Percentiles rank a stretch among this genome's conserved stretches.
phyloP scores from a whole-genome alignment of 257 asterid species.

The Solanum pimpinellifolium region DNA sequence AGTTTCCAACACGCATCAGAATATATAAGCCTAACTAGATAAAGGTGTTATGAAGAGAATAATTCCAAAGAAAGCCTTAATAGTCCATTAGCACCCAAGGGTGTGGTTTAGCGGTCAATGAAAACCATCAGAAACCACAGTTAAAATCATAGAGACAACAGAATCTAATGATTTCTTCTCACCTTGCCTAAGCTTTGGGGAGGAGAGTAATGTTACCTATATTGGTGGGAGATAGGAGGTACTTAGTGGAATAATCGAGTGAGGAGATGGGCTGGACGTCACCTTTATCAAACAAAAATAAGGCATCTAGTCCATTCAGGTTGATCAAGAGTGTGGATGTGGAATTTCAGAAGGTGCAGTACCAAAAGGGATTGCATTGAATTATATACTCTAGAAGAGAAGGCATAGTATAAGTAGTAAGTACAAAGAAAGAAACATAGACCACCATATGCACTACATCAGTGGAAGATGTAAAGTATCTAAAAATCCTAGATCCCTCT shows the following conservation, averaged over 20 bases:
- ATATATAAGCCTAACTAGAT: neutral
- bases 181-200: neutral
- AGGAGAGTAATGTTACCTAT: too few species aligned
- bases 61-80: neutral
- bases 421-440: neutral
- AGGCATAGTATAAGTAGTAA: neutral
- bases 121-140: neutral
- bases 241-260: neutral
- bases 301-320: neutral
- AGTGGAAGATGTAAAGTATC: neutral
- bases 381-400: neutral
- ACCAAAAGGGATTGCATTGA: neutral
- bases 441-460: neutral
- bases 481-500: neutral
- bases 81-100: neutral
- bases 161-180: neutral
- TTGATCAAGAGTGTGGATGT: neutral
- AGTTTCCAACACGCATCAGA: neutral
- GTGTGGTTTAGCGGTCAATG: neutral
- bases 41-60: neutral
- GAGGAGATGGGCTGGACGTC: neutral
- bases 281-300: neutral
- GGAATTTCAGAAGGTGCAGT: neutral
- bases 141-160: neutral
- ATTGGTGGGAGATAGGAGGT: neutral